phyloP scores from a whole-genome alignment of 495 filamentous ascomycete genomes.

The Hyaloscypha hepaticicola region DNA sequence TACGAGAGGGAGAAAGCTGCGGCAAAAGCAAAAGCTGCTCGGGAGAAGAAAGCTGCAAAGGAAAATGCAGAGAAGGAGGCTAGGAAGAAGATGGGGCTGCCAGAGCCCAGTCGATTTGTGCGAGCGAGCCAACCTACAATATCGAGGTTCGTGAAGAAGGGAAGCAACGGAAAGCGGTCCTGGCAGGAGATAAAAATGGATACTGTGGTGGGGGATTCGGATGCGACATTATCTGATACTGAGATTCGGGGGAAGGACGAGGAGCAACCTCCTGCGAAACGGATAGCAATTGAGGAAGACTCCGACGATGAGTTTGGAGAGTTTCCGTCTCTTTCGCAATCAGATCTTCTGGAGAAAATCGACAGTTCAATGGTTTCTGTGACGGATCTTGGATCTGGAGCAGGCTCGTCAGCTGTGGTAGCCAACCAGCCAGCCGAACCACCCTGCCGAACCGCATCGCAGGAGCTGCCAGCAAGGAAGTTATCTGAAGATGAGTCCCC shows the following conservation, averaged over 20 bases:
- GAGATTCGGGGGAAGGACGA: not conserved
- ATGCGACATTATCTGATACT: not conserved
- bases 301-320: slow-evolving; percentile 31
- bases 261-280: slow-evolving; percentile 5
- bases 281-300: slow-evolving; percentile 1
- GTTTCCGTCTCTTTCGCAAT: slow-evolving; percentile 30
- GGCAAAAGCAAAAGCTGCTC: slow-evolving; percentile 41
- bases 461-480: slow-evolving; percentile 8
- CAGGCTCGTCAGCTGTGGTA: not conserved
- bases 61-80: slow-evolving; percentile 45
- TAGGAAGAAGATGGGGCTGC: slow-evolving; percentile 41
- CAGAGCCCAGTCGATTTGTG: slow-evolving; percentile 43
- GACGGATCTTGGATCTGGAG: not conserved
- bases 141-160: slow-evolving; percentile 39
- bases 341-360: slow-evolving; percentile 26
- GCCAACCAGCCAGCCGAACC: not conserved
- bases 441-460: not conserved
- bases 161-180: slow-evolving; percentile 18
- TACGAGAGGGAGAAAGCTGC: slow-evolving; percentile 43
- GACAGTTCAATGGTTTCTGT: slow-evolving; percentile 20
- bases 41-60: slow-evolving; percentile 47
- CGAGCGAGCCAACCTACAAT: slow-evolving; percentile 49
- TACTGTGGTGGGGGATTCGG: slow-evolving; percentile 15
- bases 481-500: not conserved
- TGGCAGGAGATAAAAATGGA: slow-evolving; percentile 29